Percentiles rank a stretch among this genome's conserved stretches.
phyloP scores from a whole-genome alignment of 108 stramenopile species.

The Stephanodiscus minutulus region DNA sequence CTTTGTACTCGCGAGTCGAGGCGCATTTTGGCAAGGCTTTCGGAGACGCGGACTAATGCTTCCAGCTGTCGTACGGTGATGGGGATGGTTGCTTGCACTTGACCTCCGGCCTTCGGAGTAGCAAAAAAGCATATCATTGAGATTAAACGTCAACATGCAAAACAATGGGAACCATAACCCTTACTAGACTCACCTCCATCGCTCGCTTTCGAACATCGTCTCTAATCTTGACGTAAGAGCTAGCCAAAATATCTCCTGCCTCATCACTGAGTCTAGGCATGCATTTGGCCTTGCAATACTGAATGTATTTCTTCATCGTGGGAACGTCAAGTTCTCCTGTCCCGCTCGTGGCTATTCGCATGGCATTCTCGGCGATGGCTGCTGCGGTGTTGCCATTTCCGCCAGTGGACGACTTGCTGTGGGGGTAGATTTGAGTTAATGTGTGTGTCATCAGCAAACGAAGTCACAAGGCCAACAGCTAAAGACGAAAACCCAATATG shows the following conservation, averaged over 20 bases:
- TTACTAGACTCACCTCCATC: conserved; percentile 46
- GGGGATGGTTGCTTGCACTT: conserved; percentile 84
- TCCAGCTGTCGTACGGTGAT: conserved; percentile 99
- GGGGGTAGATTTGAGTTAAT: background rate
- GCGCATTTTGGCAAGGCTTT: conserved; percentile 97
- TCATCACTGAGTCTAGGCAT: conserved; percentile 89
- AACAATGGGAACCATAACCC: background rate
- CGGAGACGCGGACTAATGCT: conserved; percentile 96
- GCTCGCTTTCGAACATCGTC: conserved; percentile 82
- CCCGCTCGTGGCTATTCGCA: conserved; percentile 78
- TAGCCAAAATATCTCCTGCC: conserved; percentile 85
- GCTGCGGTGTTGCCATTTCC: conserved; percentile 65
- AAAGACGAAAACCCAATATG: background rate
- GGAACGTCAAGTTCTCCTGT: conserved; percentile 88
- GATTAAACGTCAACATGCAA: background rate
- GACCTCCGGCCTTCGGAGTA: conserved; percentile 33
- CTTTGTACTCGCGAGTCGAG: conserved; percentile 88
- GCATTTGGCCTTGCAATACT: conserved; percentile 93
- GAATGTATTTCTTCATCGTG: conserved; percentile 97
- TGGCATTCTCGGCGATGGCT: conserved; percentile 86
- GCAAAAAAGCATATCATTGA: background rate
- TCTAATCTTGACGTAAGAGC: conserved; percentile 94
- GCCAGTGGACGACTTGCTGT: conserved; percentile 45
- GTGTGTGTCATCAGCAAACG: background rate
- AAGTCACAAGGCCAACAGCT: background rate